These are phyloP conservation scores for Neolentinus lepideus DNA, from an alignment of 1,284 basidiomycete genomes.

Conservation along the genomic window DNA sequence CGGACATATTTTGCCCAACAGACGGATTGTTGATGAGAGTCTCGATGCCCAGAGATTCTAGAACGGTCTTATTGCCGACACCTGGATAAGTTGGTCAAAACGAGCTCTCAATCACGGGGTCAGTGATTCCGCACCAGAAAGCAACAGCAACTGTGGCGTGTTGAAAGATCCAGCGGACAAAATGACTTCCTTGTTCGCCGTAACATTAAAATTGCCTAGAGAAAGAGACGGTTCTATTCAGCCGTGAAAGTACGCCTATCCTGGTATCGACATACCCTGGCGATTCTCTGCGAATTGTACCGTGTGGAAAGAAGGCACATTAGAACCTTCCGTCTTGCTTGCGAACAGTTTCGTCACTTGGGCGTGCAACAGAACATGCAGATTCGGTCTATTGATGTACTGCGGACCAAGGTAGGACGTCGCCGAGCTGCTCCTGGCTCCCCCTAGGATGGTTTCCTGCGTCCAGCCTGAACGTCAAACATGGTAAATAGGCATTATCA, in stretches of 20 bases:
- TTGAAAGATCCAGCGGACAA: conserved; percentile 4
- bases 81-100: conserved; percentile 19
- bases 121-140: not conserved
- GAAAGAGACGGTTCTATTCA: not conserved
- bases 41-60: conserved; percentile 19
- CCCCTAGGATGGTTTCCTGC: conserved; percentile 15
- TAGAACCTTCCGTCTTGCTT: not conserved
- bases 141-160: conserved; percentile 1
- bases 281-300: conserved; percentile 1
- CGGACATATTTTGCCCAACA: conserved; percentile 38
- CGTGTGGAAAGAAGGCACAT: not conserved
- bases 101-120: not conserved
- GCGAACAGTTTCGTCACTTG: conserved; percentile 8
- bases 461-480: conserved; percentile 11
- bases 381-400: conserved; percentile 13
- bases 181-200: conserved; percentile 6
- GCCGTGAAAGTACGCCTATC: not conserved
- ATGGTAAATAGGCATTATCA: not conserved
- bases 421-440: conserved; percentile 15
- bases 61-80: conserved; percentile 28
- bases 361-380: conserved; percentile 15
- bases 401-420: conserved; percentile 16
- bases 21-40: conserved; percentile 24
- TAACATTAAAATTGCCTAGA: not conserved
- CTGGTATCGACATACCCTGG: not conserved